phyloP scores from a whole-genome alignment of 805 yeast genomes.

The Dipodascopsis uninucleata region DNA sequence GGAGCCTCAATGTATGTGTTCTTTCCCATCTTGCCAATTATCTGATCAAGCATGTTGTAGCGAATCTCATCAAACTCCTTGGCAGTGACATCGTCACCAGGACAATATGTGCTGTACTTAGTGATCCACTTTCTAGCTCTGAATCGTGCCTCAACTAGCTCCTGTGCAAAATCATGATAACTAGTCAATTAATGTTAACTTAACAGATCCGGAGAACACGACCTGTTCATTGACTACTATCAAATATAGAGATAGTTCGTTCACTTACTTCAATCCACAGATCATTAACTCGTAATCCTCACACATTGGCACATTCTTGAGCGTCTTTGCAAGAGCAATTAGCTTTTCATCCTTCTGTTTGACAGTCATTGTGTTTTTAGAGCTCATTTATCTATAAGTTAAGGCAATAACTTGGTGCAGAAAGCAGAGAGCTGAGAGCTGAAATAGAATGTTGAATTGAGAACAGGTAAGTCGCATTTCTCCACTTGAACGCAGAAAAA shows the following conservation, averaged over 20 bases:
- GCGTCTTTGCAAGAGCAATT: constrained; percentile 9
- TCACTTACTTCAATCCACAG: constrained; percentile 41
- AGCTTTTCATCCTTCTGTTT: constrained; percentile 3
- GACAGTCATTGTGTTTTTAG: no score
- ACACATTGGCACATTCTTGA: constrained; percentile 9
- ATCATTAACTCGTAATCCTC: constrained; percentile 56
- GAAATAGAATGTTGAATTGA: no score
- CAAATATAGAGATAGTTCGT: no score
- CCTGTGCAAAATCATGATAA: constrained; percentile 39
- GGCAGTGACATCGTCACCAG: constrained; percentile 29
- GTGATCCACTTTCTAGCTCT: constrained; percentile 33
- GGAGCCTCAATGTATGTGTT: constrained; percentile 54
- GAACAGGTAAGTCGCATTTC: no score
- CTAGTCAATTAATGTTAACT: background rate
- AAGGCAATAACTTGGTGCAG: no score
- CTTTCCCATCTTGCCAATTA: constrained; percentile 50
- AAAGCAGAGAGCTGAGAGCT: no score
- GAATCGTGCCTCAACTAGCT: constrained; percentile 32
- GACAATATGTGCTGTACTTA: constrained; percentile 33
- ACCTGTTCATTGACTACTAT: no score
- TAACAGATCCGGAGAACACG: no score
- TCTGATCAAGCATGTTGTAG: constrained; percentile 35
- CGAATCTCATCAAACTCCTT: constrained; percentile 41
- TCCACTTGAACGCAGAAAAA: no score
- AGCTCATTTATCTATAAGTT: no score